phyloP scores from a whole-genome alignment of 129 eudicot genomes.

The Flaveria sonorensis region DNA sequence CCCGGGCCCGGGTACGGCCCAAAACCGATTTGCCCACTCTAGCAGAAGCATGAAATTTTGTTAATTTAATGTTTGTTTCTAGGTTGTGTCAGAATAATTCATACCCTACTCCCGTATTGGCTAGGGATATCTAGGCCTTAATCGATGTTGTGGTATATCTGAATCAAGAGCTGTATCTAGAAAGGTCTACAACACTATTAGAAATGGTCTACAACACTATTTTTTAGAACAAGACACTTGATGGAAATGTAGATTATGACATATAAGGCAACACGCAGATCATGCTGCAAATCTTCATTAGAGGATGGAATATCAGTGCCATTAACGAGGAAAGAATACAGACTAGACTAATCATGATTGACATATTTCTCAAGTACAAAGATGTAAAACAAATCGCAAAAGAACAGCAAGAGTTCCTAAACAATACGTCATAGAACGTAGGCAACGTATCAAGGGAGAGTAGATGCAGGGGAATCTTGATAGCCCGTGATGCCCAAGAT shows the following conservation, averaged over 20 bases:
- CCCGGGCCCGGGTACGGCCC: too few species aligned
- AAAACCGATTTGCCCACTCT: too few species aligned
- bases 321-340: conserved; percentile 20
- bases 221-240: too few species aligned
- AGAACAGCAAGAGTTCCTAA: conserved; percentile 26
- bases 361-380: conserved; percentile 32
- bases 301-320: not conserved
- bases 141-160: too few species aligned
- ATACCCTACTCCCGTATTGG: too few species aligned
- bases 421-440: not conserved
- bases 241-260: not conserved
- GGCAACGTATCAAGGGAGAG: conserved; percentile 40
- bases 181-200: too few species aligned
- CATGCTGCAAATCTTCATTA: not conserved
- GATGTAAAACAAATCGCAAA: conserved; percentile 27
- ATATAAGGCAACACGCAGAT: not conserved
- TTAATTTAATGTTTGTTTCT: too few species aligned
- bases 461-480: conserved; percentile 60
- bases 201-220: too few species aligned
- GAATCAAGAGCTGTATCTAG: too few species aligned
- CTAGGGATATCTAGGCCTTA: too few species aligned
- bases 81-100: too few species aligned
- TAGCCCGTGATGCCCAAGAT: conserved; percentile 86
- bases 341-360: conserved; percentile 24
- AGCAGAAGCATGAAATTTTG: too few species aligned